Base-by-base conservation (phyloP, 148 eudicot genomes). In the Oxyria digyna region DNA sequence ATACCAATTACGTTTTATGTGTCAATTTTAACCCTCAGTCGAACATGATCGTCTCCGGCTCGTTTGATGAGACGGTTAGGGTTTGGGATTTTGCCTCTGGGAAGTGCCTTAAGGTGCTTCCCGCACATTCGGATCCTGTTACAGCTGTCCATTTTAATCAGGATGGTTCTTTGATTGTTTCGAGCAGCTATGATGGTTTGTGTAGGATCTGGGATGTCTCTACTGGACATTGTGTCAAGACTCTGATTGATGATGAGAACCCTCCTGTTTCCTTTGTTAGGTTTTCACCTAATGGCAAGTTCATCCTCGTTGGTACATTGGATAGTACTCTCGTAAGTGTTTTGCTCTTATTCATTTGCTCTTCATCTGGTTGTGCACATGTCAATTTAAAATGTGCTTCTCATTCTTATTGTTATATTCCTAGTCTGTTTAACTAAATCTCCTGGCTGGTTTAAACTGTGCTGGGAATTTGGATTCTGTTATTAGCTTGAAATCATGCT, bases 221-320 rank as follows among this genome's bases (percentile, higher is more conserved):
- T 0, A 94, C 99, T 18, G 99, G 99, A 3, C 99, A 94, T 80
- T 94, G 99, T 87, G 72, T 85, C 70, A 94, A 94, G 84, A 94
- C 97, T 41, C 69, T 91, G 75, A 91, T 94, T 67, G 99, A 94
- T 75, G 98, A 94, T 70, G 97, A 90, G 70, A 89, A 88, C 29
- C 98, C 98, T 1, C 98, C 98, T 0, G 97, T 94, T 54, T 88
- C 97, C 9, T 94, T 81, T 49, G 95, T 83, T 1, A 83, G 81
- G 83, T 94, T 94, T 71, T 88, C 99, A 6, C 99, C 99, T 1
- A 94, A 94, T 62, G 97, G 96, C 8, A 94, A 88, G 87, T 94
- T 87, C 62, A 81, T 91, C 64, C 97, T 94, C 7, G 92, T 94
- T 8, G 97, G 96, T 1, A 90, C 97, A 2, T 78, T 91, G 78